Base-by-base conservation (phyloP, 1,284 basidiomycete genomes). In the Clitocybe nebularis region DNA sequence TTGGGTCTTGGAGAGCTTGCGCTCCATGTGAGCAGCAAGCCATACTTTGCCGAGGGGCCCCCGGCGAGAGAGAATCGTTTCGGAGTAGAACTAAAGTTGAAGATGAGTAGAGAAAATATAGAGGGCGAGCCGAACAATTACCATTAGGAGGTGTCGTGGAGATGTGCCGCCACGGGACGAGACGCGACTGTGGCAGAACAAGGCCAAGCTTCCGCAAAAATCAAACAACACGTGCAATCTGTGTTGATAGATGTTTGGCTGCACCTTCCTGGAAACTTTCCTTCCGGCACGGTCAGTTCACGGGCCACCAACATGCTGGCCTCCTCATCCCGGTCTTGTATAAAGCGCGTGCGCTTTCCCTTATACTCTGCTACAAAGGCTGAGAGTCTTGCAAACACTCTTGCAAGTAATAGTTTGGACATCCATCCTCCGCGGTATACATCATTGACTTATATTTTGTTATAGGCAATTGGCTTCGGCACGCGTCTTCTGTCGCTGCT, bases 1-100 rank as follows among this genome's bases (percentile, higher is more conserved):
- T 62, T 95, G 91, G 22, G 88, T 84, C 67, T 99, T 99, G 58
- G 90, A 93, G 56, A 99, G 81, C 72, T 97, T 97, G 58, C 93
- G 83, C 67, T 98, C 93, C 83, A 95, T 94, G 73, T 98, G 95
- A 1, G 96, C 95, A 17, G 95, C 95, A 39, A 98, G 84, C 95
- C 95, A 99, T 72, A 99, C 92, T 68, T 89, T 92, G 32, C 92
- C 94, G 25, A 99, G 75, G 5, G 94, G 91, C 37, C 95, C 95
- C 46, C 92, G 84, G 60, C 93, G 89, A 41, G 91, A 90, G 50
- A 96, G 77, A 63, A 96, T 90, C 35, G 89, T 84, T 63, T 96
- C 93, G 48, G 89, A 93, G 59, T 94, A 92, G 63, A 95, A 91
- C 93, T 89, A 47, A 11, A 42, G 17, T 1, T 24, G 5, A 22